Conservation (phyloP, 2,329 filamentous ascomycete species). For the Lecanosticta acicola region DNA sequence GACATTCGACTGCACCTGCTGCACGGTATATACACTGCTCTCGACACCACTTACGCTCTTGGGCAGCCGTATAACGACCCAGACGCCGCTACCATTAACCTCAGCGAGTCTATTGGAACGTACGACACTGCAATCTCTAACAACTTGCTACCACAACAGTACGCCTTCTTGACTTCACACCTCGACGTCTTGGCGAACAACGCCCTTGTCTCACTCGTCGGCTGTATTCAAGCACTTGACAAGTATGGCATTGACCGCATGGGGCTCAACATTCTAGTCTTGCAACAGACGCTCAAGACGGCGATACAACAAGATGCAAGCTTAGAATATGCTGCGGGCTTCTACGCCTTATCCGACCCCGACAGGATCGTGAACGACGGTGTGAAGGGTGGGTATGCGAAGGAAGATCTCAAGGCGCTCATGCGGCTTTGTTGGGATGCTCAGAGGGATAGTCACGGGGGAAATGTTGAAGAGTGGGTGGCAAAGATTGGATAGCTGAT, state of each 20-base stretch:
- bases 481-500: slow-evolving; percentile 15
- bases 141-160: slow-evolving; percentile 65
- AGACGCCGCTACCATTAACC: slow-evolving; percentile 70
- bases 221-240: slow-evolving; percentile 77
- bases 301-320: slow-evolving; percentile 64
- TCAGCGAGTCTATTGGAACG: slow-evolving; percentile 77
- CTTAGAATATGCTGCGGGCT: slow-evolving; percentile 58
- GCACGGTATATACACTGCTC: slow-evolving; percentile 62
- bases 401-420: slow-evolving; percentile 38
- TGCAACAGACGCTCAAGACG: slow-evolving; percentile 96
- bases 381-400: slow-evolving; percentile 29
- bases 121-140: slow-evolving; percentile 77
- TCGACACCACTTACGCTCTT: slow-evolving; percentile 44
- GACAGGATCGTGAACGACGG: slow-evolving; percentile 36
- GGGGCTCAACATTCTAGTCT: slow-evolving; percentile 86
- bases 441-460: slow-evolving; percentile 20
- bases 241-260: slow-evolving; percentile 75
- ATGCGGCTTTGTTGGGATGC: slow-evolving; percentile 34
- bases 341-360: slow-evolving; percentile 60
- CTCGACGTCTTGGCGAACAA: slow-evolving; percentile 72
- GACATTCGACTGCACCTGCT: slow-evolving; percentile 83
- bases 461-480: slow-evolving; percentile 21
- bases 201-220: slow-evolving; percentile 65
- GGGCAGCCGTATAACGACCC: slow-evolving; percentile 71
- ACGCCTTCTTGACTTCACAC: slow-evolving; percentile 66